These are phyloP conservation scores for Hanseniaspora singularis DNA, from an alignment of 805 yeast species.

Conservation along the genomic window DNA sequence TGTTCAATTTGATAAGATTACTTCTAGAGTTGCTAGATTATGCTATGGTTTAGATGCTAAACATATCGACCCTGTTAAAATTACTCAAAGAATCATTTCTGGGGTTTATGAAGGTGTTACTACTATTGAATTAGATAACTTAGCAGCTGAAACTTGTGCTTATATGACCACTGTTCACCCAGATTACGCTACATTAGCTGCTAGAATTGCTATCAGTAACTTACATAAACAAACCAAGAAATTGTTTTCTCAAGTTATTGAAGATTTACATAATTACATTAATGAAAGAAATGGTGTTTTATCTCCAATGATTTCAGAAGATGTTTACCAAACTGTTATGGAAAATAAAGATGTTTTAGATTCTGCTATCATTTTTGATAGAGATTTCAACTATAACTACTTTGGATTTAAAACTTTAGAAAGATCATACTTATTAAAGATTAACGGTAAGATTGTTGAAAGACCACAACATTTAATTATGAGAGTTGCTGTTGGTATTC, in stretches of 20 bases:
- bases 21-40: constrained; percentile 84
- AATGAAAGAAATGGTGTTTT: constrained; percentile 67
- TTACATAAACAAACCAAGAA: constrained; percentile 89
- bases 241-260: constrained; percentile 66
- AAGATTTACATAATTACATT: constrained; percentile 60
- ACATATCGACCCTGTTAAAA: constrained; percentile 89
- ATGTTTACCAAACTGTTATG: constrained; percentile 50
- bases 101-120: constrained; percentile 98
- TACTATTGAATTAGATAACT: constrained; percentile 70
- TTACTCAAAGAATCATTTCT: constrained; percentile 87
- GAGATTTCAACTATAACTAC: constrained; percentile 69
- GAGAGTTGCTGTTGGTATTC: constrained; percentile 89
- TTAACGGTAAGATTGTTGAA: constrained; percentile 60
- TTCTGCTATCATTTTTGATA: constrained; percentile 57
- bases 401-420: constrained; percentile 90
- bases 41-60: constrained; percentile 87
- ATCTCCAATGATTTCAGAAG: constrained; percentile 60
- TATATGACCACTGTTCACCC: constrained; percentile 96
- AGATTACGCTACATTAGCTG: constrained; percentile 91
- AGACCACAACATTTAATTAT: constrained; percentile 83
- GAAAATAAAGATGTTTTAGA: constrained; percentile 55
- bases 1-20: constrained; percentile 90
- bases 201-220: constrained; percentile 88
- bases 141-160: constrained; percentile 95
- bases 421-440: constrained; percentile 65